phyloP scores from a whole-genome alignment of 2,329 filamentous ascomycete species.

The Colletotrichum siamense region DNA sequence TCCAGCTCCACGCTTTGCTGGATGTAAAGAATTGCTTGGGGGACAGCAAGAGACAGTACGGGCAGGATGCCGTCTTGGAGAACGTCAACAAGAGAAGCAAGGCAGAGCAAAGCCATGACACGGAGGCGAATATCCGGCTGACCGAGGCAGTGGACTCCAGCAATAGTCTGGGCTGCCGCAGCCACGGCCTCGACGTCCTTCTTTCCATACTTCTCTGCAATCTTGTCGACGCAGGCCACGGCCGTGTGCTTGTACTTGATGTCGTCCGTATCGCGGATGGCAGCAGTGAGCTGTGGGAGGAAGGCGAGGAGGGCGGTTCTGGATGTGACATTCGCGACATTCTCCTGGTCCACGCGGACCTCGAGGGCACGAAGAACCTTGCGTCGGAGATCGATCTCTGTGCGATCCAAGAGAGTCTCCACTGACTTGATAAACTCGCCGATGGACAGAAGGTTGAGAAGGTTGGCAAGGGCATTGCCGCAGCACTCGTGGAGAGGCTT shows the following conservation, averaged over 20 bases:
- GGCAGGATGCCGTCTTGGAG: constrained; percentile 86
- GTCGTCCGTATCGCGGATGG: constrained; percentile 76
- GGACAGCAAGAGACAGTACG: constrained; percentile 77
- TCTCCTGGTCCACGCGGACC: constrained; percentile 76
- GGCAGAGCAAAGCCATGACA: constrained; percentile 84
- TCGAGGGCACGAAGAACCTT: constrained; percentile 85
- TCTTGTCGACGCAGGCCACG: constrained; percentile 89
- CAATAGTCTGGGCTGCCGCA: constrained; percentile 77
- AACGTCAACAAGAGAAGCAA: constrained; percentile 89
- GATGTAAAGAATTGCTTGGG: constrained; percentile 75
- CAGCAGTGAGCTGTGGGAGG: constrained; percentile 76
- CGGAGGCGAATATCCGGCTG: constrained; percentile 75
- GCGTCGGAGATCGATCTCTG: constrained; percentile 76
- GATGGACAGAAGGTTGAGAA: constrained; percentile 86
- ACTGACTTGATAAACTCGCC: constrained; percentile 89
- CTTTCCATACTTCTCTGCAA: constrained; percentile 94
- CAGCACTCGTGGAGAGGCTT: constrained; percentile 62
- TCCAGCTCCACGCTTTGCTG: constrained; percentile 64
- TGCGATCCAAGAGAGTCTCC: constrained; percentile 78
- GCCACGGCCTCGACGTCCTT: constrained; percentile 82
- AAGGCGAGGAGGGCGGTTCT: constrained; percentile 78
- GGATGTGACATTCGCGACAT: constrained; percentile 70
- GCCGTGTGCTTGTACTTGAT: constrained; percentile 83
- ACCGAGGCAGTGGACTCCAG: constrained; percentile 77
- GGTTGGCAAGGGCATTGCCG: constrained; percentile 75